Evolutionary conservation across 768 basidiomycete genomes (phyloP).

Genomic region (Ephemerocybe angulata): DNA sequence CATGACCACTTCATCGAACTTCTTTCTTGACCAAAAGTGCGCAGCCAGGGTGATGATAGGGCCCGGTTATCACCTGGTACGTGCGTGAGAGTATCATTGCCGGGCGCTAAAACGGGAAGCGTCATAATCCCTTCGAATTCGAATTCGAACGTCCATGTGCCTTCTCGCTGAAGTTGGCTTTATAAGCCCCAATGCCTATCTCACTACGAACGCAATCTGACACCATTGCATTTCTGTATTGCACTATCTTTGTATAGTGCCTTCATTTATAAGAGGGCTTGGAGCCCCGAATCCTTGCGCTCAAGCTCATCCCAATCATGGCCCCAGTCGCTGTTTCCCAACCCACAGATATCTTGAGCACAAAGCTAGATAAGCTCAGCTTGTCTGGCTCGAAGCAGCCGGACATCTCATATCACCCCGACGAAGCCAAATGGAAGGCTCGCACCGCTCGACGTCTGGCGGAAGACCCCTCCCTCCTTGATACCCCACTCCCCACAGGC

Average conservation of each 20-base stretch:
- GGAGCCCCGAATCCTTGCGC: background rate
- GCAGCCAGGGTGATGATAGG: too few relatives aligned
- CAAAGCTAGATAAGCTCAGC: background rate
- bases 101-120: too few relatives aligned
- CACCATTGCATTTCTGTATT: background rate
- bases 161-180: too few relatives aligned
- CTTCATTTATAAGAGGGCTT: background rate
- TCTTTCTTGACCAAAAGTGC: too few relatives aligned
- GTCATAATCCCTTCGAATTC: too few relatives aligned
- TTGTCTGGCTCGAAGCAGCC: conserved; percentile 14
- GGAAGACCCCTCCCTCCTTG: conserved; percentile 29
- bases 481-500: conserved; percentile 28
- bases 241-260: background rate
- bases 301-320: background rate
- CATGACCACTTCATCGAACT: too few relatives aligned
- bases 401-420: conserved; percentile 37
- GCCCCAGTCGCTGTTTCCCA: background rate
- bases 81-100: too few relatives aligned
- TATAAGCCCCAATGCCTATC: too few relatives aligned
- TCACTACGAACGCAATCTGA: background rate
- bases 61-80: too few relatives aligned
- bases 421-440: conserved; percentile 34
- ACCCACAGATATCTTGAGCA: background rate
- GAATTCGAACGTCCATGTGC: too few relatives aligned
- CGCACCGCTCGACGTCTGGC: conserved; percentile 32